A percentile compares a stretch with the other conserved stretches of the same genome.
phyloP scores from a whole-genome alignment of 2,329 filamentous ascomycete genomes.

The Neospermospora avenae region DNA sequence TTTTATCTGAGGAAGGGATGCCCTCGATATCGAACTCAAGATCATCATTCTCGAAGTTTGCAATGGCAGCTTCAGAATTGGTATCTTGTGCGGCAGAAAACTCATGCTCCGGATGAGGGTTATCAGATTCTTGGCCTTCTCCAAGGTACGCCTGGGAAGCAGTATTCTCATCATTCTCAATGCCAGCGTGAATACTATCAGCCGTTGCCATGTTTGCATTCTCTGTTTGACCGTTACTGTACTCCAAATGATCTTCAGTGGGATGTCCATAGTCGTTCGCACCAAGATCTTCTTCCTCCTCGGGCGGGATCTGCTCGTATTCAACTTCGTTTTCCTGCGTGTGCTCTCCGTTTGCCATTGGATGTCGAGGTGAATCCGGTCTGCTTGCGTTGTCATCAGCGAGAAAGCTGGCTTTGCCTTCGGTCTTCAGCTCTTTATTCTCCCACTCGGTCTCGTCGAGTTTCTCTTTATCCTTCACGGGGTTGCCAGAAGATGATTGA shows the following conservation, averaged over 20 bases:
- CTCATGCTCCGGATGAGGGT: not conserved
- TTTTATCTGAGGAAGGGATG: not conserved
- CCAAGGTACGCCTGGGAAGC: not conserved
- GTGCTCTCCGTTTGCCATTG: not conserved
- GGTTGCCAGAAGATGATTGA: not conserved
- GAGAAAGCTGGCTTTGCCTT: not conserved
- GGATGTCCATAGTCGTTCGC: slow-evolving; percentile 39
- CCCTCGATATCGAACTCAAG: not conserved
- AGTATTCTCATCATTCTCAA: not conserved
- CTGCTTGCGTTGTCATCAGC: not conserved
- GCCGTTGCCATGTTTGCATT: not conserved
- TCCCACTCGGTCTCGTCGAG: not conserved
- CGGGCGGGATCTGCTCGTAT: slow-evolving; percentile 30
- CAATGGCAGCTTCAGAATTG: not conserved
- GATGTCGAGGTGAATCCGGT: not conserved
- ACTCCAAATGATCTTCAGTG: not conserved
- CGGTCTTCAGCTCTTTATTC: not conserved
- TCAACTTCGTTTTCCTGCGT: slow-evolving; percentile 38
- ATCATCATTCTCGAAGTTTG: slow-evolving; percentile 1
- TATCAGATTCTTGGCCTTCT: not conserved
- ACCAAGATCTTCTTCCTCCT: slow-evolving; percentile 4
- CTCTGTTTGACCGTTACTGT: slow-evolving; percentile 6
- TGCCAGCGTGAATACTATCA: not conserved
- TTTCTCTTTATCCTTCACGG: not conserved
- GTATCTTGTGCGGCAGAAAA: not conserved